Evolutionary conservation across 768 basidiomycete genomes (phyloP).

Genomic region (Trametes maxima): DNA sequence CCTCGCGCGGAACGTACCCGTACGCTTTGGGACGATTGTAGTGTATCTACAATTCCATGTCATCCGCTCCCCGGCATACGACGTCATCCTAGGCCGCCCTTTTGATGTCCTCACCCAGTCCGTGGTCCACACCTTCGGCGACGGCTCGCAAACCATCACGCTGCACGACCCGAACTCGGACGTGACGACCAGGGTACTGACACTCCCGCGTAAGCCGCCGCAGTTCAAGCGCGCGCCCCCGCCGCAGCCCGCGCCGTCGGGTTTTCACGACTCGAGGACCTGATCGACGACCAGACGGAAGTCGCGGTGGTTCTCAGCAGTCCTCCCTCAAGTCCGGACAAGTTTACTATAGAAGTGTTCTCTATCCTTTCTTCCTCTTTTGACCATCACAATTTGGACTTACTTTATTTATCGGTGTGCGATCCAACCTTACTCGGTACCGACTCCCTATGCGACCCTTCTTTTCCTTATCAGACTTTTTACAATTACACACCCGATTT

Average conservation of each 20-base stretch:
- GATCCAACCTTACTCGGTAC: not conserved
- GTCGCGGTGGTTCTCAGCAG: not conserved
- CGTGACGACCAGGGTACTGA: not conserved
- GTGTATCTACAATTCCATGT: constrained; percentile 16
- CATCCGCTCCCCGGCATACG: constrained; percentile 11
- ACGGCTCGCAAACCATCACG: constrained; percentile 8
- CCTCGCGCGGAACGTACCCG: constrained; percentile 20
- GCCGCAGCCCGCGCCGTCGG: not conserved
- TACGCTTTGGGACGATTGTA: constrained; percentile 4
- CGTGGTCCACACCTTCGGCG: not conserved
- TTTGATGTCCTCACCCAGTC: constrained; percentile 12
- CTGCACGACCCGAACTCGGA: constrained; percentile 12
- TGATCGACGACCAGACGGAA: constrained; percentile 18
- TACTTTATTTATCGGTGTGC: constrained; percentile 10
- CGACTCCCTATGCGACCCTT: constrained; percentile 4
- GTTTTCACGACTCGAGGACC: constrained; percentile 20
- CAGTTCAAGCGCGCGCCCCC: not conserved
- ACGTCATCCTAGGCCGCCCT: constrained; percentile 13
- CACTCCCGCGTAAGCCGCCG: constrained; percentile 1
- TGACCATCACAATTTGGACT: not conserved
- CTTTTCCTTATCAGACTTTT: constrained; percentile 2
- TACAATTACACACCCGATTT: not conserved
- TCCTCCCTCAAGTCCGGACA: not conserved
- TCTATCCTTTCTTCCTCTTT: not conserved
- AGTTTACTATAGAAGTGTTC: constrained; percentile 4